phyloP scores from a whole-genome alignment of 1,139 yeast species.

The Diutina pseudorugosa region DNA sequence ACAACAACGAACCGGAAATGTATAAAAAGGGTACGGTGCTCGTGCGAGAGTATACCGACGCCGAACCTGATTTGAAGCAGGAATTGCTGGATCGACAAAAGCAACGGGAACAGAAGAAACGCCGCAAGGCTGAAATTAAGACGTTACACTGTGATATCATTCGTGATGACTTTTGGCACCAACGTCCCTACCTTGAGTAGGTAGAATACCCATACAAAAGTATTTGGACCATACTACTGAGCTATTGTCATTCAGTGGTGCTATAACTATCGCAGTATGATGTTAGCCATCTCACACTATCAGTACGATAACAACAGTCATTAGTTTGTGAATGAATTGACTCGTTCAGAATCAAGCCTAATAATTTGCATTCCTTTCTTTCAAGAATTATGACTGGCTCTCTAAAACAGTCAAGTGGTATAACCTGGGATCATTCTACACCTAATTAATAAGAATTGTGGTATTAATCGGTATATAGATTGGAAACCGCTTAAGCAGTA shows the following conservation, averaged over 20 bases:
- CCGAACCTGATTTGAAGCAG: constrained; percentile 6
- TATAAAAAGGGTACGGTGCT: constrained; percentile 78
- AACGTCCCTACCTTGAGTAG: constrained; percentile 18
- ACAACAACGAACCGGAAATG: constrained; percentile 81
- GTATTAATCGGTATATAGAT: background rate
- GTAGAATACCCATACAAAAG: background rate
- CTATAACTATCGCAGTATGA: too few relatives aligned
- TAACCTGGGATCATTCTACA: too few relatives aligned
- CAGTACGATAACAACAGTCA: too few relatives aligned
- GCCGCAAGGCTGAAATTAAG: constrained; percentile 35
- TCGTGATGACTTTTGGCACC: constrained; percentile 44
- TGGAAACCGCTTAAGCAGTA: background rate
- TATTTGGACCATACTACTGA: too few relatives aligned
- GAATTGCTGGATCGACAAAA: constrained; percentile 32
- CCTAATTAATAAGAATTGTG: too few relatives aligned
- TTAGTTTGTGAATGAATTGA: too few relatives aligned
- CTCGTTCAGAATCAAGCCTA: too few relatives aligned
- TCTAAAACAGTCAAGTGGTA: too few relatives aligned
- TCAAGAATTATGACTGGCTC: too few relatives aligned
- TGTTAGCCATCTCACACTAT: too few relatives aligned
- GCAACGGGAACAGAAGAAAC: constrained; percentile 35
- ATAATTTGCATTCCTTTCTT: too few relatives aligned
- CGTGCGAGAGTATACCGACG: constrained; percentile 34
- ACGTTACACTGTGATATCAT: constrained; percentile 46
- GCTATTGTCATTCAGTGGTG: too few relatives aligned